Evolutionary conservation across 2,329 filamentous ascomycete species (phyloP), one percentile per base, ranked within the genome.

Genomic region (Pezicula neosporulosa): DNA sequence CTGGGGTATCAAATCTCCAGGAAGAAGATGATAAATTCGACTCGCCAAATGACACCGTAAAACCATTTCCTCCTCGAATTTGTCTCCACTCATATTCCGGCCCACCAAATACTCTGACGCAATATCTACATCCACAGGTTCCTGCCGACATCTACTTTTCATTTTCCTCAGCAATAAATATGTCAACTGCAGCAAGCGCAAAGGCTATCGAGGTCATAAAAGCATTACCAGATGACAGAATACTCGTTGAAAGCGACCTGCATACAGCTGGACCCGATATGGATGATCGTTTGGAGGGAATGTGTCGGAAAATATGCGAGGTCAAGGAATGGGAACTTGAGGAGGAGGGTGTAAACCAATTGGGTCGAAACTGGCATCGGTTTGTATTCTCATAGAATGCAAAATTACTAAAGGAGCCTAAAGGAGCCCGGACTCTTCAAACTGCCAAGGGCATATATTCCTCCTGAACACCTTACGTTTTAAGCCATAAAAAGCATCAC

Each of bases 1-100:
- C 80, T 66, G 56, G 50, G 8, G 49, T 56, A 12, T 52, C 53
- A 12, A 65, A 68, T 3, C 69, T 71, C 19, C 68, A 70, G 30
- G 48, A 56, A 6, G 58, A 64, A 13, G 68, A 70, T 18, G 63
- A 67, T 1, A 69, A 73, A 2, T 62, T 71, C 0, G 63, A 66
- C 35, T 36, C 43, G 7, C 51, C 48, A 62, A 65, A 16, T 60
- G 64, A 27, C 61, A 66, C 12, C 62, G 60, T 74, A 1, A 83
- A 78, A 53, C 86, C 88, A 0, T 97, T 87, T 60, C 92, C 94
- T 4, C 91, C 92, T 1, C 77, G 92, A 8, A 86, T 97, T 65
- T 99, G 94, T 65, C 81, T 99, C 53, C 94, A 99, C 69, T 97
- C 92, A 0, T 99, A 91, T 69, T 95, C 89, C 44, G 93, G 90